Conservation (phyloP, 2,329 filamentous ascomycete genomes). For the Mycosphaerella sp. region DNA sequence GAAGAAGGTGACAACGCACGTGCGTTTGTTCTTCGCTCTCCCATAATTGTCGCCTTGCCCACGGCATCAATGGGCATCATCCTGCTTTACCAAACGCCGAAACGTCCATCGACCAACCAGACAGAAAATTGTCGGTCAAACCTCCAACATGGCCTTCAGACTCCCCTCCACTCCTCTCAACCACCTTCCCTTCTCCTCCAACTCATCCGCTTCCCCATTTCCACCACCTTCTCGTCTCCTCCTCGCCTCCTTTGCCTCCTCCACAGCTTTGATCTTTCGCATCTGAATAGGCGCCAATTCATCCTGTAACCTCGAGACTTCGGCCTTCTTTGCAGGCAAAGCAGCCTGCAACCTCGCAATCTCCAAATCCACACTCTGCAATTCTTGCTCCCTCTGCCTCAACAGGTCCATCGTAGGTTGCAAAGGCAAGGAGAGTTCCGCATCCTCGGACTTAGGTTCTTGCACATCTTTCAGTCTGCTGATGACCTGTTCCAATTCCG, state of each 20-base stretch:
- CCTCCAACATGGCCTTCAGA: slow-evolving; percentile 57
- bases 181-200: slow-evolving; percentile 72
- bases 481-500: slow-evolving; percentile 47
- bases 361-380: slow-evolving; percentile 38
- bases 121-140: slow-evolving; percentile 28
- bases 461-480: slow-evolving; percentile 39
- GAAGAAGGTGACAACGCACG: too few species aligned
- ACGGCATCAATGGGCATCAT: background rate
- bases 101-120: background rate
- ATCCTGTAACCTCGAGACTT: slow-evolving; percentile 58
- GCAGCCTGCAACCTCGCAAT: slow-evolving; percentile 51
- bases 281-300: slow-evolving; percentile 64
- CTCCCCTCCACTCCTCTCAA: slow-evolving; percentile 60
- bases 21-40: background rate
- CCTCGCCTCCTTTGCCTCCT: slow-evolving; percentile 64
- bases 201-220: slow-evolving; percentile 58
- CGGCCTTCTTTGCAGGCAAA: slow-evolving; percentile 59
- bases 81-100: background rate
- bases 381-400: slow-evolving; percentile 37
- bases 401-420: slow-evolving; percentile 39
- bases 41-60: background rate
- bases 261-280: slow-evolving; percentile 57
- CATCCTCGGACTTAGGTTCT: slow-evolving; percentile 32
- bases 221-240: slow-evolving; percentile 58
- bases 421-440: slow-evolving; percentile 40